Evolutionary conservation across 805 yeast species (phyloP).

Genomic region (Starmerella bombicola): DNA sequence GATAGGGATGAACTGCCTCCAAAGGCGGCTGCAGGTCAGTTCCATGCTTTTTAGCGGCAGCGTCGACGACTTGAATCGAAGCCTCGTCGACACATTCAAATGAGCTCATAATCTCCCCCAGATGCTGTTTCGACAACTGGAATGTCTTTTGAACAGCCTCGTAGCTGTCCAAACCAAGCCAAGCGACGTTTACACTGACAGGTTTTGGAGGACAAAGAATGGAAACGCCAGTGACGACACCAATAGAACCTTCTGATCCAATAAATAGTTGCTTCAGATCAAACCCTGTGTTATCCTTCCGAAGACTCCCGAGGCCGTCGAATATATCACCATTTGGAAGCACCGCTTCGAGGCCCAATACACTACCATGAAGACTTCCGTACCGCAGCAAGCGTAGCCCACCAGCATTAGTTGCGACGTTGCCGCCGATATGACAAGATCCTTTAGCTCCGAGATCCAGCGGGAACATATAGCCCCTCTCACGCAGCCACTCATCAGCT

Average conservation of each 20-base stretch:
- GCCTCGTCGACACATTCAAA: slow-evolving; percentile 77
- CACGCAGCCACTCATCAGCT: slow-evolving; percentile 67
- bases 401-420: slow-evolving; percentile 94
- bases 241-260: slow-evolving; percentile 87
- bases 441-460: slow-evolving; percentile 92
- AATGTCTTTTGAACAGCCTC: slow-evolving; percentile 73
- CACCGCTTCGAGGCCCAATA: slow-evolving; percentile 81
- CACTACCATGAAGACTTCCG: slow-evolving; percentile 85
- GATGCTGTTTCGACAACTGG: slow-evolving; percentile 60
- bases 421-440: slow-evolving; percentile 90
- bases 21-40: slow-evolving; percentile 53
- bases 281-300: slow-evolving; percentile 92
- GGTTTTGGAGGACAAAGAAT: slow-evolving; percentile 85
- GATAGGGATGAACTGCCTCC: slow-evolving; percentile 73
- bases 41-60: slow-evolving; percentile 33
- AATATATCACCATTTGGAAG: slow-evolving; percentile 74
- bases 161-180: slow-evolving; percentile 66
- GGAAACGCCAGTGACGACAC: slow-evolving; percentile 79
- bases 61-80: slow-evolving; percentile 37
- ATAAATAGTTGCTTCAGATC: slow-evolving; percentile 84
- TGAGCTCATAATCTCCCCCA: slow-evolving; percentile 76
- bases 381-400: slow-evolving; percentile 76
- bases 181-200: slow-evolving; percentile 70
- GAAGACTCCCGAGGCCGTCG: slow-evolving; percentile 65
- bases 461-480: slow-evolving; percentile 82